phyloP scores from a whole-genome alignment of 805 yeast species.

The Wickerhamiella slavikovae region DNA sequence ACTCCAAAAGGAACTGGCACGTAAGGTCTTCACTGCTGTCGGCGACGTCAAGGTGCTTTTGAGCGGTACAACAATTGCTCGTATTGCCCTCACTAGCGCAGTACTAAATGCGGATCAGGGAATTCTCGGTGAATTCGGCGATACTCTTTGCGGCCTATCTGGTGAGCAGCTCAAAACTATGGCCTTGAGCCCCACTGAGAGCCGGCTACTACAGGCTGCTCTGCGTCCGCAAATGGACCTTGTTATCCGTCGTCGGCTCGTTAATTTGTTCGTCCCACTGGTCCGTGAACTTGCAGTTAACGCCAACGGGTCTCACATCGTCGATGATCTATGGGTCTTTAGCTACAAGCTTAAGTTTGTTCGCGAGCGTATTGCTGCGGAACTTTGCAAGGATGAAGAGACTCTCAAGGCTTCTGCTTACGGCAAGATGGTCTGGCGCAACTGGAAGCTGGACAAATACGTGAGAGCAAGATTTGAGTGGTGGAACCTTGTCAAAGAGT shows the following conservation, averaged over 20 bases:
- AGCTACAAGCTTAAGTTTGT: constrained; percentile 59
- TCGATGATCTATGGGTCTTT: constrained; percentile 68
- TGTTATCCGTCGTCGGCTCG: constrained; percentile 41
- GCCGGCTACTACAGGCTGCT: constrained; percentile 64
- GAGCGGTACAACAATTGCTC: background rate
- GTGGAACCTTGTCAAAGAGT: constrained; percentile 28
- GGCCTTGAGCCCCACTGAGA: constrained; percentile 78
- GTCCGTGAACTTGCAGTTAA: constrained; percentile 50
- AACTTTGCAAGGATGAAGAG: constrained; percentile 34
- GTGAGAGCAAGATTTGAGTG: constrained; percentile 60
- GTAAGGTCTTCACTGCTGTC: background rate
- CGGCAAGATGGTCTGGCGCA: constrained; percentile 86
- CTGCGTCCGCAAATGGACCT: constrained; percentile 27
- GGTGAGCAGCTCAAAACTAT: constrained; percentile 35
- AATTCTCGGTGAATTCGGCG: background rate
- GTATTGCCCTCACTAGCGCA: background rate
- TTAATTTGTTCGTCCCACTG: constrained; percentile 39
- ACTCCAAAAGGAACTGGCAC: constrained; percentile 2
- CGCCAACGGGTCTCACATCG: constrained; percentile 79
- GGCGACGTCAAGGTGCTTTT: background rate
- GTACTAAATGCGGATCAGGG: background rate
- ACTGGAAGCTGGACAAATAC: constrained; percentile 77
- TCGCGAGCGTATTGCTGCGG: constrained; percentile 68
- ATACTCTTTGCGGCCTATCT: background rate
- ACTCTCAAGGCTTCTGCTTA: constrained; percentile 67